Evolutionary conservation across 768 basidiomycete genomes (phyloP).

Genomic region (Leccinellum albellum): DNA sequence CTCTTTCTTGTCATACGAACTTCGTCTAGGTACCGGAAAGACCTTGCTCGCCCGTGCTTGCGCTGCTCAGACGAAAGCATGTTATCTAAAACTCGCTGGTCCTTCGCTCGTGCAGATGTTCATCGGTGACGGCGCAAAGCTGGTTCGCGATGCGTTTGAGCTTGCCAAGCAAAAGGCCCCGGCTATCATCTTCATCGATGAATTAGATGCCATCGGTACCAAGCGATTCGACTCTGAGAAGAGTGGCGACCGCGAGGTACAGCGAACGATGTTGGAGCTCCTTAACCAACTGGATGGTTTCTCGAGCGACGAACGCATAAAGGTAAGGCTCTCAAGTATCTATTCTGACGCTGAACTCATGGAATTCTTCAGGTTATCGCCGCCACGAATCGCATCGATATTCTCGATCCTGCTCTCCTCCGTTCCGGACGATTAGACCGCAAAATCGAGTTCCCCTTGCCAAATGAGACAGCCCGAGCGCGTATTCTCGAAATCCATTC

Average conservation of each 20-base stretch:
- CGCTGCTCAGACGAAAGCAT: conserved; percentile 96
- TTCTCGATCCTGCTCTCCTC: conserved; percentile 95
- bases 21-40: conserved; percentile 79
- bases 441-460: conserved; percentile 98
- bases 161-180: conserved; percentile 98
- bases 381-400: conserved; percentile 98
- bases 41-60: conserved; percentile 96
- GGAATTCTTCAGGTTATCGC: conserved; percentile 76
- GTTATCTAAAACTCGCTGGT: conserved; percentile 96
- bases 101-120: conserved; percentile 99
- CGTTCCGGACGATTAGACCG: conserved; percentile 96
- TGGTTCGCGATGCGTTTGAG: conserved; percentile 97
- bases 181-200: conserved; percentile 99
- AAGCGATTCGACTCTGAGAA: conserved; percentile 99
- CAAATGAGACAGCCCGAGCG: conserved; percentile 94
- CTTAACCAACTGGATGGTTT: conserved; percentile 98
- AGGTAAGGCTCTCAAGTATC: conserved; percentile 46
- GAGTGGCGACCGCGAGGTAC: conserved; percentile 98
- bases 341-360: conserved; percentile 2
- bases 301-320: conserved; percentile 94
- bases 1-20: not conserved
- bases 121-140: conserved; percentile 98
- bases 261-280: conserved; percentile 98
- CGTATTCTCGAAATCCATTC: conserved; percentile 96
- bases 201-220: conserved; percentile 97